Conservation (phyloP, 805 yeast species). For the Sungouiella thailandica region DNA sequence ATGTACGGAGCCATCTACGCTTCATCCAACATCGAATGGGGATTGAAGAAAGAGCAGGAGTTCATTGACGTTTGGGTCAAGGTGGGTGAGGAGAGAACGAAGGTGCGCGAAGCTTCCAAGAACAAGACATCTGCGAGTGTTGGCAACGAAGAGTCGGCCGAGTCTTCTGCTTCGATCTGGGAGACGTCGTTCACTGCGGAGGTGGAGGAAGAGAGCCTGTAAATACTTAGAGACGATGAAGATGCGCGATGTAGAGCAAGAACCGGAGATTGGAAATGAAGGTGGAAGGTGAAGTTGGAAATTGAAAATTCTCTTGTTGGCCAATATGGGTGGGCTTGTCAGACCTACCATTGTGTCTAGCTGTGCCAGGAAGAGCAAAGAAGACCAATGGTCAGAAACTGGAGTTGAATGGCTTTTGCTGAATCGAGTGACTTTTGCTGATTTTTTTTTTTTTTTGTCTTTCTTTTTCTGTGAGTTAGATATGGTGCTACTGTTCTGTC, state of each 20-base stretch:
- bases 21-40: conserved; percentile 57
- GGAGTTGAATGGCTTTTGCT: too few species aligned
- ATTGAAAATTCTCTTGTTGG: too few species aligned
- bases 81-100: conserved; percentile 63
- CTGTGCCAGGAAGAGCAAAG: too few species aligned
- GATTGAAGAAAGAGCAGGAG: conserved; percentile 66
- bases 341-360: too few species aligned
- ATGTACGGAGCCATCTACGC: conserved; percentile 81
- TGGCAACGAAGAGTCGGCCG: conserved; percentile 15
- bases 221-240: not conserved
- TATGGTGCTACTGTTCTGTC: too few species aligned
- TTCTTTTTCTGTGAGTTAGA: too few species aligned
- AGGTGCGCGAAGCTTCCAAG: conserved; percentile 45
- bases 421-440: too few species aligned
- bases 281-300: not conserved
- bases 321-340: too few species aligned
- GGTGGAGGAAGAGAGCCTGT: too few species aligned
- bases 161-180: conserved; percentile 19
- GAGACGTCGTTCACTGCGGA: conserved; percentile 16
- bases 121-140: conserved; percentile 14
- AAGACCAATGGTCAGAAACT: too few species aligned
- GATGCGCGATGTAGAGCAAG: too few species aligned
- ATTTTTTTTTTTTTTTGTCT: too few species aligned
- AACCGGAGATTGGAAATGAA: conserved; percentile 6
- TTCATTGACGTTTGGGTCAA: conserved; percentile 69